phyloP scores from a whole-genome alignment of 148 eudicot genomes.

The Gaultheria prostrata region DNA sequence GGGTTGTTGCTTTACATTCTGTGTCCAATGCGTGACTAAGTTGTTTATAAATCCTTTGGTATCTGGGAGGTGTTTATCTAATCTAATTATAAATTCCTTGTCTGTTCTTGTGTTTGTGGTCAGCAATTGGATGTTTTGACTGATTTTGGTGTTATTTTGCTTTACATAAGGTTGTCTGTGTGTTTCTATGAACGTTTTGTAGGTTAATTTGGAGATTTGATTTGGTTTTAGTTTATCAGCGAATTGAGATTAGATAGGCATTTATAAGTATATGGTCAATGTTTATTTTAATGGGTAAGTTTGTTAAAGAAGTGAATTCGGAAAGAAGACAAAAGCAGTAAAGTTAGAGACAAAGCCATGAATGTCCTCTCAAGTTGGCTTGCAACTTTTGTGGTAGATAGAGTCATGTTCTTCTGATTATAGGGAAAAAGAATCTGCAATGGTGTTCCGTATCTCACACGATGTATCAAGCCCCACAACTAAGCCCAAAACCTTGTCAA shows the following conservation, averaged over 20 bases:
- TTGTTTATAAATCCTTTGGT: background rate
- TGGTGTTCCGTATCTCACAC: background rate
- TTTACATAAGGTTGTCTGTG: background rate
- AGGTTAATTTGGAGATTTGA: background rate
- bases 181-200: background rate
- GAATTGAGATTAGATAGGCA: background rate
- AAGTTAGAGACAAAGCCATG: background rate
- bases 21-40: background rate
- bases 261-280: background rate
- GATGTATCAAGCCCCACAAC: background rate
- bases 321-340: background rate
- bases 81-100: no score
- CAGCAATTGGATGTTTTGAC: background rate
- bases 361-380: background rate
- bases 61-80: background rate
- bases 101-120: background rate
- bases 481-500: background rate
- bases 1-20: background rate
- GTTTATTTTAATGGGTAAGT: no score
- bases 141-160: background rate
- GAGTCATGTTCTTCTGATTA: background rate
- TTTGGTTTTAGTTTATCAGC: background rate
- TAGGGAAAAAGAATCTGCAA: background rate
- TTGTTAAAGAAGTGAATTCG: background rate
- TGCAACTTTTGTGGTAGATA: background rate